A percentile compares a stretch with the other conserved stretches of the same genome.
Conservation (phyloP, 139 green algal genomes). For the Pseudopediastrum boryanum region DNA sequence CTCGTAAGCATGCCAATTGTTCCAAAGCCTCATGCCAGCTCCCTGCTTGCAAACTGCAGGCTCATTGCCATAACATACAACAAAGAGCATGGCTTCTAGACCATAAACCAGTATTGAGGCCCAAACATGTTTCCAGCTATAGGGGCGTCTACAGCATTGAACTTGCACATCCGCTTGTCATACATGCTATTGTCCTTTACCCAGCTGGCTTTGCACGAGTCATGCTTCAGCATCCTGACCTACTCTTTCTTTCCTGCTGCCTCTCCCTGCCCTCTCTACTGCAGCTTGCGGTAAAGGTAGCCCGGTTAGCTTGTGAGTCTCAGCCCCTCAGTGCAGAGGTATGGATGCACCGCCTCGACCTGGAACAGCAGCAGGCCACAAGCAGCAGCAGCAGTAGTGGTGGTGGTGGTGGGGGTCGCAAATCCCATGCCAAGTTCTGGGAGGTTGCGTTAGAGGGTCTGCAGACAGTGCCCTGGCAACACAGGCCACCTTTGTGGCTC, state of each 20-base stretch:
- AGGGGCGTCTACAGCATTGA: too few species aligned
- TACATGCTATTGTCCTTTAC: too few species aligned
- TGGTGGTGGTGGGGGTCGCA: background rate
- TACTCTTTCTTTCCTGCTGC: background rate
- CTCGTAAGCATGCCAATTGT: too few species aligned
- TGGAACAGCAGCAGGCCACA: constrained; percentile 15
- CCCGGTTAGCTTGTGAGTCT: constrained; percentile 8
- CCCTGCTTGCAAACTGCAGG: too few species aligned
- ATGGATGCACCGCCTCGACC: constrained; percentile 1
- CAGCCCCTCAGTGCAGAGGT: background rate
- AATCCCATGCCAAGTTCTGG: constrained; percentile 28
- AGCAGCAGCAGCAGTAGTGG: constrained; percentile 25
- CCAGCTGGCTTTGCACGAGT: too few species aligned
- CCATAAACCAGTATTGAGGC: too few species aligned
- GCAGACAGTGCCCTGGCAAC: constrained; percentile 26
- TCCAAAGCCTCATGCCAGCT: too few species aligned
- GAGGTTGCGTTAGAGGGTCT: constrained; percentile 31
- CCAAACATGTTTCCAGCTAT: too few species aligned
- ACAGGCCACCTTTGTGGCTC: constrained; percentile 36
- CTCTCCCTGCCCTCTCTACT: background rate
- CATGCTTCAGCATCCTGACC: too few species aligned
- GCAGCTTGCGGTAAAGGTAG: constrained; percentile 29
- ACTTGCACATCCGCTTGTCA: too few species aligned
- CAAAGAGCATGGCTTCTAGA: too few species aligned
- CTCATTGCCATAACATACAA: too few species aligned